A percentile compares a stretch with the other conserved stretches of the same genome.
These are phyloP conservation scores for Monilinia fructicola DNA, from an alignment of 2,329 filamentous ascomycete species.

Conservation along the genomic window DNA sequence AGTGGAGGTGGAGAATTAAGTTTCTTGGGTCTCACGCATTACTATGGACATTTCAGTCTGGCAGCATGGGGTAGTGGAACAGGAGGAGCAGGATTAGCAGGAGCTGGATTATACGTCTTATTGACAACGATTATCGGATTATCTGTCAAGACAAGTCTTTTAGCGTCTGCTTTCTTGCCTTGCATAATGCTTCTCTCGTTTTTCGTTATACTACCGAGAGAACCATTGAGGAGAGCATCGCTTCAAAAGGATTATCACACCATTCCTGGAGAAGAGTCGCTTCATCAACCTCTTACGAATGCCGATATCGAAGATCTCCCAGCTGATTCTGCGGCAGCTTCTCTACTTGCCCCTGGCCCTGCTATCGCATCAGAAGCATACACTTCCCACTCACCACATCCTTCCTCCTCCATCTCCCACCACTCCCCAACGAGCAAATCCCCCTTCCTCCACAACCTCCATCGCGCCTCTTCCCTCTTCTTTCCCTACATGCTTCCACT, in stretches of 20 bases:
- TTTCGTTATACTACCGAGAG: slow-evolving; percentile 74
- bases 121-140: slow-evolving; percentile 79
- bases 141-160: slow-evolving; percentile 69
- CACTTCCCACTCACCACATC: slow-evolving; percentile 37
- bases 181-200: slow-evolving; percentile 82
- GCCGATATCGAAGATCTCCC: slow-evolving; percentile 39
- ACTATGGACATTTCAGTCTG: slow-evolving; percentile 82
- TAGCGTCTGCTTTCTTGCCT: slow-evolving; percentile 78
- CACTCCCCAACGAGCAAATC: slow-evolving; percentile 7
- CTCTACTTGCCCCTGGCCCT: slow-evolving; percentile 43
- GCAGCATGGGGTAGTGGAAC: slow-evolving; percentile 93
- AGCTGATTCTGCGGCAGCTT: slow-evolving; percentile 47
- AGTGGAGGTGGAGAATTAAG: slow-evolving; percentile 87
- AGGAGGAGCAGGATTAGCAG: slow-evolving; percentile 81
- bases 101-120: slow-evolving; percentile 83
- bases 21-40: slow-evolving; percentile 89
- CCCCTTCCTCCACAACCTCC: slow-evolving; percentile 53
- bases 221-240: slow-evolving; percentile 55
- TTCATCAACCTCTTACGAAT: slow-evolving; percentile 32
- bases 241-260: slow-evolving; percentile 54
- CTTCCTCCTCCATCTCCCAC: slow-evolving; percentile 5
- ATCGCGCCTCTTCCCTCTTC: slow-evolving; percentile 68
- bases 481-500: slow-evolving; percentile 85
- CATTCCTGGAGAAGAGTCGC: slow-evolving; percentile 37
- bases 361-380: slow-evolving; percentile 46